Conservation (phyloP, 352 stramenopile genomes). For the Thalassiosira sp. region DNA sequence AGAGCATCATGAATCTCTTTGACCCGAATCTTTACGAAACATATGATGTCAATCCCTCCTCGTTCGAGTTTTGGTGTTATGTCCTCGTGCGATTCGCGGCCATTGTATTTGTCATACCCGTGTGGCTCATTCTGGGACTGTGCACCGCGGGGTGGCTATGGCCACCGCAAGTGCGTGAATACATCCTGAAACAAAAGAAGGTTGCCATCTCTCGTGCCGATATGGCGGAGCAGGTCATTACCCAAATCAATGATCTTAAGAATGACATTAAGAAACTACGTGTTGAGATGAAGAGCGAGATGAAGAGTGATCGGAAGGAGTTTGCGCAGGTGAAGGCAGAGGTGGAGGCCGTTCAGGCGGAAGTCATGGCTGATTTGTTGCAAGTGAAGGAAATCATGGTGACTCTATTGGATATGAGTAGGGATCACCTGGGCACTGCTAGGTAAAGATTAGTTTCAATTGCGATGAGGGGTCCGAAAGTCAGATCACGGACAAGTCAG, state of each 20-base stretch:
- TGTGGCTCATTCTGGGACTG: slow-evolving; percentile 68
- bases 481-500: too few species aligned
- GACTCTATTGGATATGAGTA: slow-evolving; percentile 61
- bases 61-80: slow-evolving; percentile 70
- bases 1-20: slow-evolving; percentile 67
- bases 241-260: slow-evolving; percentile 64
- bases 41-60: slow-evolving; percentile 52
- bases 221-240: slow-evolving; percentile 60
- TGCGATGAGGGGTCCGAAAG: too few species aligned
- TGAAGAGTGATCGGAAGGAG: slow-evolving; percentile 65
- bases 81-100: slow-evolving; percentile 45
- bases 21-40: slow-evolving; percentile 72
- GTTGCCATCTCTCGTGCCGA: slow-evolving; percentile 63
- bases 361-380: slow-evolving; percentile 72
- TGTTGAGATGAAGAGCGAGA: slow-evolving; percentile 62
- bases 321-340: slow-evolving; percentile 65
- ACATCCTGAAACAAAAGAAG: slow-evolving; percentile 70
- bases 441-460: too few species aligned
- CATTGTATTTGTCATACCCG: slow-evolving; percentile 61
- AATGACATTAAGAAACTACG: slow-evolving; percentile 59
- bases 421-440: slow-evolving; percentile 24
- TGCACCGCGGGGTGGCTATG: slow-evolving; percentile 65
- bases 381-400: slow-evolving; percentile 76
- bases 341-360: slow-evolving; percentile 66
- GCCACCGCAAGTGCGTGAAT: slow-evolving; percentile 75